phyloP scores from a whole-genome alignment of 352 stramenopile species.

The Globisporangium solare region DNA sequence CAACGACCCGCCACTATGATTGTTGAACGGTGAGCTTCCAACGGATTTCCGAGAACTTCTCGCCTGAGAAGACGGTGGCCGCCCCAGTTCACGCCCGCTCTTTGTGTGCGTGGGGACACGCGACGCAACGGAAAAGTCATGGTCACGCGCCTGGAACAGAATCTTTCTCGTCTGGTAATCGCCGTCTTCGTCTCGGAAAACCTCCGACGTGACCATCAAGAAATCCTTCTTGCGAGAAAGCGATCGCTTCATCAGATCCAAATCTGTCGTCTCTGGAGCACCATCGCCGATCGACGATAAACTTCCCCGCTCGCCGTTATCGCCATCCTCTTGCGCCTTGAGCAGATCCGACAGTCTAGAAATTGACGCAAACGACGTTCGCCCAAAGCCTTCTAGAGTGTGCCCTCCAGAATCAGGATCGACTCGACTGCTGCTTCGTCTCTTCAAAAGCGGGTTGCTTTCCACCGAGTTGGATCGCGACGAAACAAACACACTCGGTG shows the following conservation, averaged over 20 bases:
- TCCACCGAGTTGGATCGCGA: conserved; percentile 47
- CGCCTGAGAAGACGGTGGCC: conserved; percentile 35
- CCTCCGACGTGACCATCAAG: conserved; percentile 87
- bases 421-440: conserved; percentile 38
- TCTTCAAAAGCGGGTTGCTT: conserved; percentile 37
- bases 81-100: conserved; percentile 50
- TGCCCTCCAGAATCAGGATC: conserved; percentile 22
- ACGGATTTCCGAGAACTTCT: conserved; percentile 54
- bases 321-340: conserved; percentile 19
- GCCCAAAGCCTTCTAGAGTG: conserved; percentile 50
- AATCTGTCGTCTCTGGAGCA: conserved; percentile 29
- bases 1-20: conserved; percentile 33
- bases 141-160: conserved; percentile 79
- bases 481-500: conserved; percentile 21
- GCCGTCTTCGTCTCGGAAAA: conserved; percentile 81
- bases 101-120: conserved; percentile 68
- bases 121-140: conserved; percentile 84
- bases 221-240: conserved; percentile 88
- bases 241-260: conserved; percentile 76
- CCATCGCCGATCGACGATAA: conserved; percentile 33
- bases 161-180: conserved; percentile 88
- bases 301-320: conserved; percentile 31
- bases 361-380: conserved; percentile 74
- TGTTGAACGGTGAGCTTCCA: conserved; percentile 28
- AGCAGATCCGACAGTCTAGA: conserved; percentile 49